These are phyloP conservation scores for Neoconidiobolus thromboides DNA, from an alignment of 371 early-diverging fungal species.

Conservation along the genomic window DNA sequence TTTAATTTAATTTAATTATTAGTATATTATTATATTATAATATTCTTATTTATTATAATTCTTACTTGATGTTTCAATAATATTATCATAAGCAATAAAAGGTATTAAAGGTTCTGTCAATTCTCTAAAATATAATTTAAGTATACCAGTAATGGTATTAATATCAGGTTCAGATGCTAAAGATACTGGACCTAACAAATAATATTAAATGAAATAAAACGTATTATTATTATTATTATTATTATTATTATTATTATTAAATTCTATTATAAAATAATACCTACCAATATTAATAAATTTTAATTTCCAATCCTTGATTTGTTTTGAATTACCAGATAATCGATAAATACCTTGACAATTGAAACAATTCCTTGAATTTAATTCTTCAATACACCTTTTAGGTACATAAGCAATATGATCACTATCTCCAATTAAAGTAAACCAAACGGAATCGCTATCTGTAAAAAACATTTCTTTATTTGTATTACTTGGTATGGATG, in stretches of 20 bases:
- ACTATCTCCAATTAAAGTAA: neutral
- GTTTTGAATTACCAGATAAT: constrained; percentile 25
- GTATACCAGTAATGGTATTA: constrained; percentile 23
- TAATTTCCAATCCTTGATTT: constrained; percentile 16
- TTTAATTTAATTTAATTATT: neutral
- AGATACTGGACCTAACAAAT: neutral
- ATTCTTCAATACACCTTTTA: neutral
- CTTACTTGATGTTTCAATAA: constrained; percentile 4
- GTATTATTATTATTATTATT: neutral
- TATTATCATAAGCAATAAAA: constrained; percentile 23
- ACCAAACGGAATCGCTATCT: neutral
- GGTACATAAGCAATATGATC: neutral
- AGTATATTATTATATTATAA: too few relatives aligned
- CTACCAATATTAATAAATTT: constrained; percentile 11
- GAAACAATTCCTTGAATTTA: neutral
- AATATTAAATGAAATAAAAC: neutral
- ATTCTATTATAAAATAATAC: neutral
- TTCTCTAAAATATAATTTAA: constrained; percentile 38
- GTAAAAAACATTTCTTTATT: too few relatives aligned
- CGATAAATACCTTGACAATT: constrained; percentile 26
- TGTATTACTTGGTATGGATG: too few relatives aligned
- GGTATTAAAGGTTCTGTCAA: constrained; percentile 31
- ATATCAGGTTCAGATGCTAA: constrained; percentile 18
- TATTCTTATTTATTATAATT: neutral
- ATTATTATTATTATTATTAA: too few relatives aligned